Base-by-base conservation (phyloP, 2,329 filamentous ascomycete genomes). In the Canariomyces notabilis region DNA sequence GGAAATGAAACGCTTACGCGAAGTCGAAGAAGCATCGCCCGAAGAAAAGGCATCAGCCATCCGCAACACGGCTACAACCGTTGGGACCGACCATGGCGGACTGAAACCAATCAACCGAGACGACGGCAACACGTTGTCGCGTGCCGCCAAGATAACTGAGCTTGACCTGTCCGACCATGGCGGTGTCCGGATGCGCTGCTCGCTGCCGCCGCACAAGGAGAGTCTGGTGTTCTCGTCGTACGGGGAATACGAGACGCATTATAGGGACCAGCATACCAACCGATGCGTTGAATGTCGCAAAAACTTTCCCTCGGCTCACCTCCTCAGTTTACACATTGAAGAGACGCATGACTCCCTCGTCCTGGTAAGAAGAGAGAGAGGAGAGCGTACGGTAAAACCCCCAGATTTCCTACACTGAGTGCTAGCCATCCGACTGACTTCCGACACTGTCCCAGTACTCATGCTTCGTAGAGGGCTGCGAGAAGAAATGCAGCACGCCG, bases 401-500 rank as follows among this genome's bases (percentile, higher is more conserved):
- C 31, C 19, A 19, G 15, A 19, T 23, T 7, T 21, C 5, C 8
- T 21, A n/a, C 18, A n/a, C n/a, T 6, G n/a, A 8, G 4, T 15
- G 14, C 26, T 26, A 8, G 32, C 49, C 52, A 36, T 50, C 42
- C 3, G 8, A 31, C 29, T 29, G 16, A 11, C 20, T 26, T 20
- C 22, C 29, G 9, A 29, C 12, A 9, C 8, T 21, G 19, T 22
- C 42, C 20, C 49, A 93, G 82, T 96, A 85, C 66, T 82, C 80
- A 5, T 98, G 93, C 68, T 94, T 97, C 59, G 82, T 96, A 6
- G 86, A 95, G 61, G 83, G 77, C 39, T 98, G 93, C 65, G 87
- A 93, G 49, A 80, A 86, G 55, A 83, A 89, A 62, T 96, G 90
- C 68, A 81, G 79, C 45, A 89, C 87, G 4, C 82, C 85, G 22